Evolutionary conservation across 2,329 filamentous ascomycete genomes (phyloP).

Genomic region (Epichloe gansuensis): DNA sequence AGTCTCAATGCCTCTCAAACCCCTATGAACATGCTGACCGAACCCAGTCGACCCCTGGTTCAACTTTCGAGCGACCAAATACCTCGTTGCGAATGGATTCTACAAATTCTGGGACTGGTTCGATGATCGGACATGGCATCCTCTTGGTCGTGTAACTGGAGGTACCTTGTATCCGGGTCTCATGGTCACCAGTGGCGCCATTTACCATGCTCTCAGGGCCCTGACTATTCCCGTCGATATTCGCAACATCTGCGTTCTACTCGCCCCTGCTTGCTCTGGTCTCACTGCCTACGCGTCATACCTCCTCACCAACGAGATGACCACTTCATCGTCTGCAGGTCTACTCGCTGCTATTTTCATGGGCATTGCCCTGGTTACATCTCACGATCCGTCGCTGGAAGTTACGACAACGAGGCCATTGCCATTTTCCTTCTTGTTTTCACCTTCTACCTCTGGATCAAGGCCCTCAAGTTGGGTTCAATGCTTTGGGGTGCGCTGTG

Average conservation of each 20-base stretch:
- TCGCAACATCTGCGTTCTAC: slow-evolving; percentile 94
- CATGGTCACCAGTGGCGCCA: slow-evolving; percentile 96
- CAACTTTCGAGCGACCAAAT: slow-evolving; percentile 98
- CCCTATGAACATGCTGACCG: slow-evolving; percentile 13
- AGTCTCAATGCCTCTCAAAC: neutral
- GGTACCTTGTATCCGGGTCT: slow-evolving; percentile 97
- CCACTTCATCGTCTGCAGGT: slow-evolving; percentile 84
- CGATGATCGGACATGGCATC: slow-evolving; percentile 99
- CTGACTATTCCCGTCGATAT: slow-evolving; percentile 92
- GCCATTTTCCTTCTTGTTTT: slow-evolving; percentile 97
- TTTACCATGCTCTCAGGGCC: slow-evolving; percentile 86
- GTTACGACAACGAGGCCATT: slow-evolving; percentile 99
- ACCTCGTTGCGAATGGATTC: slow-evolving; percentile 92
- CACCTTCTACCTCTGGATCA: slow-evolving; percentile 98
- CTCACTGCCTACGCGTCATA: slow-evolving; percentile 89
- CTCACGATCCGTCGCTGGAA: slow-evolving; percentile 91
- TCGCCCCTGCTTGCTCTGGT: slow-evolving; percentile 88
- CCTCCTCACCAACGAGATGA: slow-evolving; percentile 95
- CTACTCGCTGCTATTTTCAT: slow-evolving; percentile 91
- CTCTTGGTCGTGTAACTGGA: slow-evolving; percentile 92
- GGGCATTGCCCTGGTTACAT: slow-evolving; percentile 96
- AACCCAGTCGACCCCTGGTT: slow-evolving; percentile 93
- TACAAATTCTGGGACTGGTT: slow-evolving; percentile 99
- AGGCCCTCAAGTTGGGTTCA: slow-evolving; percentile 90
- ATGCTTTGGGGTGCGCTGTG: slow-evolving; percentile 93